Base-by-base conservation (phyloP, 2,329 filamentous ascomycete genomes). In the Mollisia scopiformis region DNA sequence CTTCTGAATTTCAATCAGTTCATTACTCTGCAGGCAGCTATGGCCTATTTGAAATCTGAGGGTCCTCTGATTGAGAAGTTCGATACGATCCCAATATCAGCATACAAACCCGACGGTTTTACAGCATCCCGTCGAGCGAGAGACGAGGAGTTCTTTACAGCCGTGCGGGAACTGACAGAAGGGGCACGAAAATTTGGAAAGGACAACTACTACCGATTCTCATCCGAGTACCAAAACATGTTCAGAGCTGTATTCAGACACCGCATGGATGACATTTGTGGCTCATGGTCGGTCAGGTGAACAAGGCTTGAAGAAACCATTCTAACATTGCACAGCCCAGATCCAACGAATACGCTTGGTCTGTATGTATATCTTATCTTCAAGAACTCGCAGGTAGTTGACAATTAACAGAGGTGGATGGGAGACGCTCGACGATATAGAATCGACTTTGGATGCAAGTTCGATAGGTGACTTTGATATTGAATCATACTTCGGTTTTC, bases 1-100 rank as follows among this genome's bases (percentile, higher is more conserved):
- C 33, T 60, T 2, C 31, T 60, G 19, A 46, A 56, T 23, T 60
- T 60, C 30, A 23, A 46, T 6, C 21, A 52, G 21, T 60, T 60
- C 28, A 14, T 60, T n/a, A 43, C 23, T 31, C 16, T 55, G 16
- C 30, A 56, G 7, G 31, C 31, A 35, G 31, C 31, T 10, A 35
- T 35, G 31, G 16, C 16, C 11, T 10, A 13, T 35, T 2, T 35
- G 37, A 7, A 41, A 19, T 14, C n/a, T 19, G 37, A 19, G 2
- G 14, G 8, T n/a, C n/a, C n/a, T n/a, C n/a, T n/a, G n/a, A n/a
- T n/a, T n/a, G n/a, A n/a, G n/a, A n/a, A n/a, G n/a, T n/a, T n/a
- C 43, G 6, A 4, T 47, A n/a, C 16, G 8, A 25, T 47, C 4
- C 43, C 43, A 27, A 1, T 25, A 8, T 16, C 25, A 16, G 43